These are phyloP conservation scores for Yarrowia sp. DNA, from an alignment of 805 yeast genomes.

Conservation along the genomic window DNA sequence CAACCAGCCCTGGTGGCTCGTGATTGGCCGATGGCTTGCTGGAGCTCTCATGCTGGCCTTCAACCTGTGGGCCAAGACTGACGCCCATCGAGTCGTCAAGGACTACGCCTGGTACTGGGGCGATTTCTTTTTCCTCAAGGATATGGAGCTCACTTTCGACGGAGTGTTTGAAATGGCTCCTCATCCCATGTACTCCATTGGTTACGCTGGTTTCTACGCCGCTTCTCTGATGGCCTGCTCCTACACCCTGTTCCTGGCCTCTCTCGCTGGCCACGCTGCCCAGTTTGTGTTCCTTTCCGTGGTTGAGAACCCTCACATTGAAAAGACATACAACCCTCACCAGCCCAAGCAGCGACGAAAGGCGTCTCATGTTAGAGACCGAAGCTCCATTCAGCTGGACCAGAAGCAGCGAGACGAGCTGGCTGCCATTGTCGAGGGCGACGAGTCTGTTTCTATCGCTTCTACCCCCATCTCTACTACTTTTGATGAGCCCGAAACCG, in stretches of 20 bases:
- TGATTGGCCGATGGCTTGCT: constrained; percentile 50
- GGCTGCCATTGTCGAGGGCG: constrained; percentile 4
- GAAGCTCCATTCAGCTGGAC: not conserved
- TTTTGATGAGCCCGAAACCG: not conserved
- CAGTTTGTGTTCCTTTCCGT: constrained; percentile 71
- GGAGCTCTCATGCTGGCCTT: constrained; percentile 65
- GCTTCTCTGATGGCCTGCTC: constrained; percentile 73
- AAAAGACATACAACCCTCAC: constrained; percentile 53
- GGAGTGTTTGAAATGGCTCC: constrained; percentile 89
- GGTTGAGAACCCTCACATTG: constrained; percentile 85
- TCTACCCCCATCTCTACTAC: not conserved
- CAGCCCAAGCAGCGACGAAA: constrained; percentile 29
- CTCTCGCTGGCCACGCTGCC: constrained; percentile 68
- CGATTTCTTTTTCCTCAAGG: constrained; percentile 79
- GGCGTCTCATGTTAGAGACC: constrained; percentile 21
- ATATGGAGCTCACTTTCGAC: constrained; percentile 68
- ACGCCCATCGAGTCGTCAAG: constrained; percentile 83
- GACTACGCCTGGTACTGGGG: constrained; percentile 97
- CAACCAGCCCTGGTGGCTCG: constrained; percentile 45
- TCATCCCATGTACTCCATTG: constrained; percentile 89
- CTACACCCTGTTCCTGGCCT: constrained; percentile 63
- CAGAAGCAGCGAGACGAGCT: not conserved
- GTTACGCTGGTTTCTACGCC: constrained; percentile 84
- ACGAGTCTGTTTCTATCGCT: not conserved
- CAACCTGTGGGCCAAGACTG: constrained; percentile 80